Percentiles rank a stretch among this genome's conserved stretches.
phyloP scores from a whole-genome alignment of 441 rosid genomes.

The Kokia cookei region DNA sequence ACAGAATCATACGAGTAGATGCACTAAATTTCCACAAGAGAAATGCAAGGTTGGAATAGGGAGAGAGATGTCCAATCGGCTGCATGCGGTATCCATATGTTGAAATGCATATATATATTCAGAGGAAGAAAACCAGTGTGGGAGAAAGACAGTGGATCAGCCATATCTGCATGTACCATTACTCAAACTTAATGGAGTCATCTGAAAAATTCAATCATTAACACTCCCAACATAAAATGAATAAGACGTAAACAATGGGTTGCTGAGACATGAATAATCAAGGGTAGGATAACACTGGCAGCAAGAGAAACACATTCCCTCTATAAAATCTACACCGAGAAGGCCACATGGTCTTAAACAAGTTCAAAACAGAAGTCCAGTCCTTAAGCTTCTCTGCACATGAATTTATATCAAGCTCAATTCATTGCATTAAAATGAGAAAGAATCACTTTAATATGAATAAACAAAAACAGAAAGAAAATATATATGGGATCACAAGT shows the following conservation, averaged over 20 bases:
- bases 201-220: conserved; percentile 34
- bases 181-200: conserved; percentile 65
- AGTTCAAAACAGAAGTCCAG: background rate
- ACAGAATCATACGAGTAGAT: background rate
- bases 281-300: background rate
- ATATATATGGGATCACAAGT: no score
- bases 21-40: background rate
- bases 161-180: conserved; percentile 59
- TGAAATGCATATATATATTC: background rate
- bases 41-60: background rate
- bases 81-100: no score
- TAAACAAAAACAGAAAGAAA: no score
- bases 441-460: no score
- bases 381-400: background rate
- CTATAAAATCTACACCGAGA: background rate
- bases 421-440: background rate
- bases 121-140: conserved; percentile 53
- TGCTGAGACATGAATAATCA: background rate
- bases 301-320: background rate
- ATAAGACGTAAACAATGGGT: background rate
- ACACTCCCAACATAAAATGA: background rate
- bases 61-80: background rate
- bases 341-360: background rate
- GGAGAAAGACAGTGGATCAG: conserved; percentile 64
- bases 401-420: background rate